Percentiles rank a stretch among this genome's conserved stretches.
These are phyloP conservation scores for Pneumocystis murina DNA, from an alignment of 1,139 yeast species.

Conservation along the genomic window DNA sequence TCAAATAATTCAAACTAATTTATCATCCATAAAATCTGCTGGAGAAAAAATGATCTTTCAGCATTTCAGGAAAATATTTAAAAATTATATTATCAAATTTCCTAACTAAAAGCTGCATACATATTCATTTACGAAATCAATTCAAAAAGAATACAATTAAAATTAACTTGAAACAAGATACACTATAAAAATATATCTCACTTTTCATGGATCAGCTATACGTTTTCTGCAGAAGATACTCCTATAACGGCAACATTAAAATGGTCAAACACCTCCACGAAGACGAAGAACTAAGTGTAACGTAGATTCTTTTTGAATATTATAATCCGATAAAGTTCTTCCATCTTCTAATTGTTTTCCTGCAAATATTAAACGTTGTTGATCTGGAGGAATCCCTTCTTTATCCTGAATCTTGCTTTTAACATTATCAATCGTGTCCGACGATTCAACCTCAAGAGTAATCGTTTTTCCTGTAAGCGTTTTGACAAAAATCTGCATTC, in stretches of 20 bases:
- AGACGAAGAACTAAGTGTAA: constrained; percentile 87
- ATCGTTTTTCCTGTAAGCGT: constrained; percentile 13
- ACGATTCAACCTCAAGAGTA: constrained; percentile 83
- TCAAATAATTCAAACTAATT: not conserved
- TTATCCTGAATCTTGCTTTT: constrained; percentile 86
- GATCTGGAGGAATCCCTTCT: constrained; percentile 93
- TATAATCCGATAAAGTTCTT: constrained; percentile 96
- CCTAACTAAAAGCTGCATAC: not conserved
- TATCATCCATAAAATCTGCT: too few relatives aligned
- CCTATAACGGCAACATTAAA: constrained; percentile 43
- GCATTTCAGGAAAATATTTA: not conserved
- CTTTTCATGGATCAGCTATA: not conserved
- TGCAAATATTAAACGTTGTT: constrained; percentile 83
- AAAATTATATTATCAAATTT: not conserved
- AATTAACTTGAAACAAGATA: not conserved
- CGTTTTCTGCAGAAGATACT: too few relatives aligned
- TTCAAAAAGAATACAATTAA: not conserved
- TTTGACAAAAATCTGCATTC: not conserved
- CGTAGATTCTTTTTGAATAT: constrained; percentile 99
- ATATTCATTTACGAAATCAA: not conserved
- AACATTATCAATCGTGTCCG: constrained; percentile 88
- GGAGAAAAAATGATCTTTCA: too few relatives aligned
- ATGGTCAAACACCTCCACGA: constrained; percentile 27
- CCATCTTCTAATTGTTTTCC: constrained; percentile 89
- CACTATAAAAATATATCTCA: not conserved